Evolutionary conservation across 2,329 filamentous ascomycete species (phyloP), one percentile per base, ranked within the genome.

Genomic region (Neofusicoccum parvum): DNA sequence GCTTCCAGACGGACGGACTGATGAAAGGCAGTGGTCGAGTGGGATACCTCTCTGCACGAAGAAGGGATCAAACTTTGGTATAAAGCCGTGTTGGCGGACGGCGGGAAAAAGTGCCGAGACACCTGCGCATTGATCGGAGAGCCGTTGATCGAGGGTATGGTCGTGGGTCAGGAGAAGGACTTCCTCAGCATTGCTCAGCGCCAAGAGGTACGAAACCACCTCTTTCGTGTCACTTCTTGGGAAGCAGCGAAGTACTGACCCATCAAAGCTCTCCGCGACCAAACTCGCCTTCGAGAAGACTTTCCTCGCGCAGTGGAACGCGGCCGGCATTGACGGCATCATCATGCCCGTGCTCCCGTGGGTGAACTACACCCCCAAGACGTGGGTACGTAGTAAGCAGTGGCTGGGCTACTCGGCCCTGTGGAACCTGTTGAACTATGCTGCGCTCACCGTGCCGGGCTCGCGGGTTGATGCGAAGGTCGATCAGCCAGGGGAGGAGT

Each of bases 341-440:
- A 36, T 69, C 43, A 65, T 68, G 66, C 68, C 68, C 3, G 41
- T 69, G 10, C 37, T 68, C 17, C 67, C 70, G 4, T 70, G 66
- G 64, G 69, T 71, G 15, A 65, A 60, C 10, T 71, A 67, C 63
- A 49, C 27, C 20, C 64, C 70, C 7, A 69, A 68, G 66, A 63
- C 65, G 32, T 68, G 69, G 68, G 68, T 71, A 5, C 68, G 68
- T 17, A 67, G 65, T 15, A 71, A 70, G 34, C 68, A 68, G 49
- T 74, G 72, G 71, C 69, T 74, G 1, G 70, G 72, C 2, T 76
- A 75, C 53, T 74, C 73, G 9, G 73, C 74, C 32, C 46, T 74
- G 15, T 76, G 70, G 71, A 75, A 75, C 53, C 66, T 75, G 43
- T 60, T 76, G 11, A 69, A 68, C 49, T 69, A 68, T 34, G 34